Evolutionary conservation across 2,329 filamentous ascomycete species (phyloP).

Genomic region (Tolypocladium tundrense): DNA sequence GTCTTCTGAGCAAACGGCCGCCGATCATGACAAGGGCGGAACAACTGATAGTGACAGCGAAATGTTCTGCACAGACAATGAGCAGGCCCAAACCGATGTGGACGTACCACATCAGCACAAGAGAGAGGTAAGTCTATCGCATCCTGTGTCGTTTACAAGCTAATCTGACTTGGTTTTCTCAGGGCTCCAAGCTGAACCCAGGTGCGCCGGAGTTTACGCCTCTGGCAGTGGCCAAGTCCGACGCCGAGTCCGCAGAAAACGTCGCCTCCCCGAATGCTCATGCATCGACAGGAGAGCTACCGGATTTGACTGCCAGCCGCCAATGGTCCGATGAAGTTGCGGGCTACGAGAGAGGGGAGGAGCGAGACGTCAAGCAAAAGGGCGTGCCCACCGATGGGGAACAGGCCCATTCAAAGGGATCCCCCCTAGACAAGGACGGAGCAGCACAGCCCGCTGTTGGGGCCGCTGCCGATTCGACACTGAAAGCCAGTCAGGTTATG

Average conservation of each 20-base stretch:
- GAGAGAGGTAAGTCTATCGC: constrained; percentile 36
- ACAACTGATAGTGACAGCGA: constrained; percentile 13
- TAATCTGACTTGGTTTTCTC: constrained; percentile 29
- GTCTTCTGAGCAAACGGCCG: constrained; percentile 23
- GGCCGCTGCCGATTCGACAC: not conserved
- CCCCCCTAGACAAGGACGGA: not conserved
- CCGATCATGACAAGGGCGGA: constrained; percentile 19
- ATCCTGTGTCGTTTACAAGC: constrained; percentile 12
- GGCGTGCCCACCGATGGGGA: not conserved
- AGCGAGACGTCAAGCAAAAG: not conserved
- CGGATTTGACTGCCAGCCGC: not conserved
- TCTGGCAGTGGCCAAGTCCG: constrained; percentile 10
- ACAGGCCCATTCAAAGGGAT: not conserved
- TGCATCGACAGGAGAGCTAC: not conserved
- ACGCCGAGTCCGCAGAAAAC: not conserved
- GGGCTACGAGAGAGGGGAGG: constrained; percentile 2
- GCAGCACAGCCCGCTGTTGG: no score
- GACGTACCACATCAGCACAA: constrained; percentile 25
- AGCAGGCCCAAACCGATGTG: constrained; percentile 13
- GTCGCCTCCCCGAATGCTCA: not conserved
- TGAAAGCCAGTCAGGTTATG: not conserved
- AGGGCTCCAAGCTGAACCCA: constrained; percentile 46
- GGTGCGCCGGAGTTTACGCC: constrained; percentile 46
- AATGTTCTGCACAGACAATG: constrained; percentile 7
- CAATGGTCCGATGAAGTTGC: constrained; percentile 20